Base-by-base conservation (phyloP, 495 filamentous ascomycete genomes). In the Xylaria cubensis region DNA sequence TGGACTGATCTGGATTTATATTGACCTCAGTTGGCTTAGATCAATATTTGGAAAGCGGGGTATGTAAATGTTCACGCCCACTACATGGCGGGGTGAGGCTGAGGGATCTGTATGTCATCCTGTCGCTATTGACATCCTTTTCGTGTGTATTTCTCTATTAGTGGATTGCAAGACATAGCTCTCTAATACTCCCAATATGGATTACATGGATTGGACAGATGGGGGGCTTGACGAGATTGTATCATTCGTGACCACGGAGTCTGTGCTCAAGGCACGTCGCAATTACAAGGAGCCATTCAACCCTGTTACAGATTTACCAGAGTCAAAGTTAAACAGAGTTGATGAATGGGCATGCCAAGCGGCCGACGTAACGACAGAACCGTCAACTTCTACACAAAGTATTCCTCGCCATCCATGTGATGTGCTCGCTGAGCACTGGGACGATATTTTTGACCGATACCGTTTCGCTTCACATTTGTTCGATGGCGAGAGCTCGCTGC, bases 401-500 rank as follows among this genome's bases (percentile, higher is more conserved):
- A 39, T 61, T 36, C 19, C 58, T 61, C 58, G 58, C n/a, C 58
- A 61, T 19, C 58, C 34, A 8, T 61, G 58, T 21, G 58, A 61
- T 17, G 58, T 39, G 32, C 32, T 61, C n/a, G 58, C 34, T 21
- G 58, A 61, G 32, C 58, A 61, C 6, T 61, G 58, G 58, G 34
- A 61, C n/a, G 58, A 61, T 39, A 19, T 61, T 12, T 61, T 61
- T 5, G 58, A 61, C 32, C 32, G 32, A n/a, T 61, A 61, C 10
- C 58, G 6, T 10, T 61, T 61, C 34, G 58, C 58, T 61, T 61
- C 58, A 6, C 58, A 61, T 61, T 21, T 61, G 15, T 61, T 61
- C 24, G 58, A 61, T 12, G 7, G 17, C 10, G 58, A 61, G 7
- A 39, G 4, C 4, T 61, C 34, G 13, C 2, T 61, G 21, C 12